Conservation (phyloP, 768 basidiomycete genomes). For the Panellus pusillus region DNA sequence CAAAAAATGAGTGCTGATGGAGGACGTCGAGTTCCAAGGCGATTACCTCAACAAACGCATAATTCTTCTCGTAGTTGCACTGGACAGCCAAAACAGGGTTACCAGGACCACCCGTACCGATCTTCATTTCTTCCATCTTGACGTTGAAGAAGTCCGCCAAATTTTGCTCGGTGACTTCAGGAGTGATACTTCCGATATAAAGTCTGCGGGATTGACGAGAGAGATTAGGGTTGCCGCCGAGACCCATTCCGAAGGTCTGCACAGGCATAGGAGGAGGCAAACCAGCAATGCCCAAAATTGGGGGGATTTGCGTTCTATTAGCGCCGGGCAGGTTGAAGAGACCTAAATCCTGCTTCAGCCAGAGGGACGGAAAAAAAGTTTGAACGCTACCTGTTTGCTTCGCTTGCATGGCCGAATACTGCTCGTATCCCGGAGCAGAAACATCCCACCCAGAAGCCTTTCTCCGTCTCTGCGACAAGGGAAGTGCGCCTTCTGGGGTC, state of each 20-base stretch:
- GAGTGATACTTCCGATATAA: constrained; percentile 96
- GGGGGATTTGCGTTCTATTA: constrained; percentile 84
- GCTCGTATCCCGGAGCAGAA: constrained; percentile 93
- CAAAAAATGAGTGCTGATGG: constrained; percentile 14
- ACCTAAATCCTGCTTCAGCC: constrained; percentile 46
- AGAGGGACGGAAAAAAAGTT: not conserved
- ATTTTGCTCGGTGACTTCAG: constrained; percentile 91
- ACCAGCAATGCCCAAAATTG: constrained; percentile 78
- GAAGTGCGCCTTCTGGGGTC: constrained; percentile 82
- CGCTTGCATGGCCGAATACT: constrained; percentile 94
- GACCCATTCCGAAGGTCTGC: constrained; percentile 83
- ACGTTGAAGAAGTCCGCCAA: constrained; percentile 92
- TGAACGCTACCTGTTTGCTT: constrained; percentile 83
- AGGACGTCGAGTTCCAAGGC: not conserved
- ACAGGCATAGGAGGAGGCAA: constrained; percentile 83
- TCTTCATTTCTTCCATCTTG: constrained; percentile 91
- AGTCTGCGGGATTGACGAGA: constrained; percentile 92
- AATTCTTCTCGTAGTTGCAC: constrained; percentile 98
- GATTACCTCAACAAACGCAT: constrained; percentile 93
- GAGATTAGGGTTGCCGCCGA: constrained; percentile 83
- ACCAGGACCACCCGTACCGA: constrained; percentile 81
- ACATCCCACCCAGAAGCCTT: constrained; percentile 97
- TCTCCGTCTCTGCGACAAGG: constrained; percentile 82
- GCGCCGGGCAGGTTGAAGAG: constrained; percentile 96
- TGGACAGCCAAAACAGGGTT: constrained; percentile 93